Conservation (phyloP, 2,329 filamentous ascomycete genomes). For the Epicoccum sorghinum region DNA sequence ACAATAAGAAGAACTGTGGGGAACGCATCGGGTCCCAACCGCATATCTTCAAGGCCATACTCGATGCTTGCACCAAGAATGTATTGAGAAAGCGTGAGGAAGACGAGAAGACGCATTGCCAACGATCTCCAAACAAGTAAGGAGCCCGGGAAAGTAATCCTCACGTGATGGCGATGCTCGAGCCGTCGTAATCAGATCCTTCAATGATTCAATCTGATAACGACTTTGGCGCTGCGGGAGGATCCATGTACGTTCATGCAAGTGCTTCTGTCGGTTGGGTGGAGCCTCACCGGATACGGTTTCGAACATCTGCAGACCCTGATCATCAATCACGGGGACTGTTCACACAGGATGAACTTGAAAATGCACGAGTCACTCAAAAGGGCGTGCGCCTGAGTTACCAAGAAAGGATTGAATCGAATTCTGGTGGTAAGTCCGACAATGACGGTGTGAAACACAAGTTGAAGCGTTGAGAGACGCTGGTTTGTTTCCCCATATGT, state of each 20-base stretch:
- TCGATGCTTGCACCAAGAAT: neutral
- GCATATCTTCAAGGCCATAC: constrained; percentile 4
- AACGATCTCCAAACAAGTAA: neutral
- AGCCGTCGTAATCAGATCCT: neutral
- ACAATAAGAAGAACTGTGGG: constrained; percentile 5
- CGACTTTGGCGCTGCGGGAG: constrained; percentile 2
- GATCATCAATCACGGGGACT: neutral
- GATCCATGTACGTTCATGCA: constrained; percentile 13
- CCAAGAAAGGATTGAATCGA: neutral
- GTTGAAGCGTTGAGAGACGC: constrained; percentile 10
- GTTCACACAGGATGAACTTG: neutral
- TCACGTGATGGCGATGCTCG: neutral
- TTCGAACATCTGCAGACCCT: neutral
- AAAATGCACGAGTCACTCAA: neutral
- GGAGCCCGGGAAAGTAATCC: too few species aligned
- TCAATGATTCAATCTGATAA: neutral
- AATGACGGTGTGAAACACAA: constrained; percentile 14
- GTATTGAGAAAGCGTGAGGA: neutral
- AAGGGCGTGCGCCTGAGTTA: neutral
- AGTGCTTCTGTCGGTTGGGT: constrained; percentile 6
- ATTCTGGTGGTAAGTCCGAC: constrained; percentile 8
- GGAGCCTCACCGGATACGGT: constrained; percentile 20
- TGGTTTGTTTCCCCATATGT: constrained; percentile 20
- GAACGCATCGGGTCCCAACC: constrained; percentile 1
- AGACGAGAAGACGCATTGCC: neutral